Evolutionary conservation across 2,329 filamentous ascomycete species (phyloP), one percentile per base, ranked within the genome.

Genomic region (Pseudogymnoascus sp.): DNA sequence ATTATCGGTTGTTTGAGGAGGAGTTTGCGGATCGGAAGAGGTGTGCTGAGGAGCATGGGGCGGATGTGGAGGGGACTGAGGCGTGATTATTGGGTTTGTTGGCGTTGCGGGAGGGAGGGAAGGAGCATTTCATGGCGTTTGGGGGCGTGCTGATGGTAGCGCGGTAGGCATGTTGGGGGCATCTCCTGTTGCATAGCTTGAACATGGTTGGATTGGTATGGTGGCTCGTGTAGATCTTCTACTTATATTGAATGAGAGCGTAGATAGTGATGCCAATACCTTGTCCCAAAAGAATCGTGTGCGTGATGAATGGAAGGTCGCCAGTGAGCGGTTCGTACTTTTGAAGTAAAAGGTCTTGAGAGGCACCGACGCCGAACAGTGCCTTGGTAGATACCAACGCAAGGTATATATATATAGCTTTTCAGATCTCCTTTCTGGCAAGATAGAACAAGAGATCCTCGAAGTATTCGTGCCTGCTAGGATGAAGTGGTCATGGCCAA

Each of bases 1-100:
- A 99, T 72, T 88, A 87, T 70, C 78, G 89, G 59, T 80, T 89
- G 62, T 86, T 88, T 26, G 81, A 82, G 47, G 95, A 99, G 75
- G 95, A 97, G 72, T 76, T 77, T 11, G 68, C 67, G 38, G 71
- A 74, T 61, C 65, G 71, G 26, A 61, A 62, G 19, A 65, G 66
- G 29, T 65, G 65, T 59, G 66, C 64, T 1, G 65, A 40, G 38
- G 70, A 70, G 26, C 72, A 70, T 70, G 66, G 50, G 33, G 70
- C 71, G 38, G 71, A 74, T 13, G 14, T 33, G 11, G 63, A 33
- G 10, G 63, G 37, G 37, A 60, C 33, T 31, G 56, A 60, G 31
- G 14, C 11, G 19, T 60, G 56, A 60, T 16, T 13, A 31, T 50
- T 53, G n/a, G 47, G 47, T 16, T 56, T 56, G n/a, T 33, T 33